These are phyloP conservation scores for Aspergillus carlsbadensis DNA, from an alignment of 495 filamentous ascomycete genomes.

Conservation along the genomic window DNA sequence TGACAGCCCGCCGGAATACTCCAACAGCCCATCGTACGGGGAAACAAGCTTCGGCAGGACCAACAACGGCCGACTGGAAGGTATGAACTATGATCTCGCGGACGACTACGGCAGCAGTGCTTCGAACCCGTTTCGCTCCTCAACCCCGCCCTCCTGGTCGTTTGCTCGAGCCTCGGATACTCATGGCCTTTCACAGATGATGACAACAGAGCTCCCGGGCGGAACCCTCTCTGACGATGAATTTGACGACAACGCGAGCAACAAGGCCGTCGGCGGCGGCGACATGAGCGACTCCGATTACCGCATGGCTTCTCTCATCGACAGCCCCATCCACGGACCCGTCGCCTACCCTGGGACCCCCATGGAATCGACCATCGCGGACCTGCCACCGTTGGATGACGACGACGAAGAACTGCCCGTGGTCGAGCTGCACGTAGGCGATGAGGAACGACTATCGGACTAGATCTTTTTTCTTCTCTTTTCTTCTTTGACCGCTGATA, in stretches of 20 bases:
- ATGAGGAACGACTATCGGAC: slow-evolving; percentile 36
- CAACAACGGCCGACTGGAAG: slow-evolving; percentile 23
- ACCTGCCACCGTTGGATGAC: slow-evolving; percentile 34
- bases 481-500: neutral
- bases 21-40: slow-evolving; percentile 21
- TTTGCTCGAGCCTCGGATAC: slow-evolving; percentile 34
- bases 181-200: slow-evolving; percentile 37
- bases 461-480: slow-evolving; percentile 8
- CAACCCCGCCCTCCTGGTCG: slow-evolving; percentile 34
- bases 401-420: slow-evolving; percentile 43
- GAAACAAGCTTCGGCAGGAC: slow-evolving; percentile 20
- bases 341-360: slow-evolving; percentile 30
- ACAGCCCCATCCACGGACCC: slow-evolving; percentile 27
- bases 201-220: slow-evolving; percentile 27
- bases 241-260: slow-evolving; percentile 40
- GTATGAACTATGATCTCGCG: slow-evolving; percentile 34
- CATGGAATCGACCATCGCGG: slow-evolving; percentile 33
- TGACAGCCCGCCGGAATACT: slow-evolving; percentile 24
- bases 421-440: slow-evolving; percentile 43
- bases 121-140: slow-evolving; percentile 24
- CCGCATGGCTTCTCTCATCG: slow-evolving; percentile 33
- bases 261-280: slow-evolving; percentile 43
- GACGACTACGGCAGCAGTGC: slow-evolving; percentile 27
- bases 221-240: slow-evolving; percentile 32
- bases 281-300: slow-evolving; percentile 39